These are phyloP conservation scores for Arachnomyces sp. DNA, from an alignment of 2,329 filamentous ascomycete species.

Conservation along the genomic window DNA sequence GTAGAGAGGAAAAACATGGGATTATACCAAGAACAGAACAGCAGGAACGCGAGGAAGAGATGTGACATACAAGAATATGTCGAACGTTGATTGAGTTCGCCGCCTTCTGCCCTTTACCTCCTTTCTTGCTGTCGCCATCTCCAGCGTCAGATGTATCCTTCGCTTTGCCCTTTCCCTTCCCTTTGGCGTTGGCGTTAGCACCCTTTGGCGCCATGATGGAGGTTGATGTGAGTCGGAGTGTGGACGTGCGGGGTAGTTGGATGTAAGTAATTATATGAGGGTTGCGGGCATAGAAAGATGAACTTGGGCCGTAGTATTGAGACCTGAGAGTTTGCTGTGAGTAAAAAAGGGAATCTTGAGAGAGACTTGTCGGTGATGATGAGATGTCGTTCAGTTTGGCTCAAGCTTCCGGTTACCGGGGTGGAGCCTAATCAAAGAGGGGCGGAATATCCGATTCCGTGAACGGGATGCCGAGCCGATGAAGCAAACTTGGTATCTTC, in stretches of 20 bases:
- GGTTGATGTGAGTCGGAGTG: not conserved
- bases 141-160: slow-evolving; percentile 27
- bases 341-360: too few species aligned
- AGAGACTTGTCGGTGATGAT: too few species aligned
- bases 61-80: slow-evolving; percentile 51
- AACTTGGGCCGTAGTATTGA: too few species aligned
- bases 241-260: not conserved
- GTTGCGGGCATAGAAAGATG: too few species aligned
- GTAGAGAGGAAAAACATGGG: not conserved
- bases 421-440: not conserved
- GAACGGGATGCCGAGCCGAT: not conserved
- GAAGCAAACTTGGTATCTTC: slow-evolving; percentile 1
- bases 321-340: too few species aligned
- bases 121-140: slow-evolving; percentile 26
- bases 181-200: slow-evolving; percentile 27
- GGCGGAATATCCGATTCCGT: not conserved
- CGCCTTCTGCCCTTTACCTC: slow-evolving; percentile 44
- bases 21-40: not conserved
- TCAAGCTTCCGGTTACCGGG: too few species aligned
- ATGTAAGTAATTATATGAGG: slow-evolving; percentile 4
- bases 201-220: slow-evolving; percentile 34
- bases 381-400: too few species aligned
- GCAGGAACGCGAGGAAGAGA: slow-evolving; percentile 1
- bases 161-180: slow-evolving; percentile 33
- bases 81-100: slow-evolving; percentile 57